These are phyloP conservation scores for Cystobasidium pallidum DNA, from an alignment of 1,284 basidiomycete genomes.

Conservation along the genomic window DNA sequence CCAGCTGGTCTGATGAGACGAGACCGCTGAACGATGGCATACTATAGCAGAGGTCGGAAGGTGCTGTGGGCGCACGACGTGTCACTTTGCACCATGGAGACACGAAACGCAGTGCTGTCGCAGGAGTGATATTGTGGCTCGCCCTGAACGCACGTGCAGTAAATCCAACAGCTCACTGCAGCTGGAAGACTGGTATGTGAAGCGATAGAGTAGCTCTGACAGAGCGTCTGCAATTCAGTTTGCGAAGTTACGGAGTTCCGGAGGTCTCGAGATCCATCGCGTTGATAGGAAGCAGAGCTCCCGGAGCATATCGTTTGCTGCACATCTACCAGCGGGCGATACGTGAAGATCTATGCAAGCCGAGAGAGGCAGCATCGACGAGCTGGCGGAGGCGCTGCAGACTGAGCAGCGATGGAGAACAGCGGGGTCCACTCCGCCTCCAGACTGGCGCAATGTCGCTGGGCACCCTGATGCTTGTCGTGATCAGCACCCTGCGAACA, in stretches of 20 bases:
- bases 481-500: neutral
- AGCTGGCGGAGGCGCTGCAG: neutral
- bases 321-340: neutral
- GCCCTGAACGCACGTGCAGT: neutral
- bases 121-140: neutral
- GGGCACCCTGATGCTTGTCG: neutral
- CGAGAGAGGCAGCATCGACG: neutral
- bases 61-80: too few relatives aligned
- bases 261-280: neutral
- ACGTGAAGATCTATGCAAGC: neutral
- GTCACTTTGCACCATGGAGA: too few relatives aligned
- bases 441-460: neutral
- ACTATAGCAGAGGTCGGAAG: neutral
- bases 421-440: neutral
- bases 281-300: conserved; percentile 1
- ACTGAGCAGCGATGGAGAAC: neutral
- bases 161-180: neutral
- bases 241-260: neutral
- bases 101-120: neutral
- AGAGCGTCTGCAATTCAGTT: neutral
- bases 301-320: neutral
- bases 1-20: neutral
- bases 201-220: too few relatives aligned
- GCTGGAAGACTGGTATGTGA: neutral
- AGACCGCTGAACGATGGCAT: neutral